These are phyloP conservation scores for Drechslera avenae DNA, from an alignment of 2,329 filamentous ascomycete genomes.

Conservation along the genomic window DNA sequence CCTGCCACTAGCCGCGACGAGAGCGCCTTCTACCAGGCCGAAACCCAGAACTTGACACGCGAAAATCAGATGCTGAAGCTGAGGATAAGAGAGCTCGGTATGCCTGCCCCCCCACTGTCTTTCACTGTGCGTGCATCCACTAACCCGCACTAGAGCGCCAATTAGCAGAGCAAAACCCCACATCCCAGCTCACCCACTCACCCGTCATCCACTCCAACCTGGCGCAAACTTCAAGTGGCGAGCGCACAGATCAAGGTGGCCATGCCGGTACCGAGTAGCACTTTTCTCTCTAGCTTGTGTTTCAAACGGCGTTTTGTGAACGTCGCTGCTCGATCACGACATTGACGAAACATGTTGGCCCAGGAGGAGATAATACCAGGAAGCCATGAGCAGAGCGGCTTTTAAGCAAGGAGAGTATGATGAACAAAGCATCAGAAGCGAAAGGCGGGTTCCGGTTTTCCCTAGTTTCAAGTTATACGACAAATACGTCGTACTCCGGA, in stretches of 20 bases:
- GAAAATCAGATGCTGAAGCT: slow-evolving; percentile 84
- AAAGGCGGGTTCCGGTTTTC: too few relatives aligned
- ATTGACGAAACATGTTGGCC: slow-evolving; percentile 4
- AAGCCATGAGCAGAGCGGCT: too few relatives aligned
- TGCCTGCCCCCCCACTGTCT: neutral
- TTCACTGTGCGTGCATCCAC: neutral
- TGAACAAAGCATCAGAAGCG: too few relatives aligned
- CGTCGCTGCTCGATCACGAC: neutral
- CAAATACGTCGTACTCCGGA: too few relatives aligned
- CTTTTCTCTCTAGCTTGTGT: neutral
- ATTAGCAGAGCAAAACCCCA: slow-evolving; percentile 40
- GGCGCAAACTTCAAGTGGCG: slow-evolving; percentile 27
- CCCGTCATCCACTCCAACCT: slow-evolving; percentile 37
- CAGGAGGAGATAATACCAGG: neutral
- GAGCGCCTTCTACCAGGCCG: slow-evolving; percentile 79
- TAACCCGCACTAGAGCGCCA: slow-evolving; percentile 40
- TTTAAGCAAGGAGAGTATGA: too few relatives aligned
- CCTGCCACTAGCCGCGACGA: slow-evolving; percentile 63
- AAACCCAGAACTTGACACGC: slow-evolving; percentile 75
- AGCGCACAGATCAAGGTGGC: slow-evolving; percentile 12
- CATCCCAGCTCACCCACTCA: slow-evolving; percentile 37
- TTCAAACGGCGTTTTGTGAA: slow-evolving; percentile 2
- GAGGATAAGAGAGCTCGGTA: slow-evolving; percentile 74
- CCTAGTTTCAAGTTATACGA: too few relatives aligned
- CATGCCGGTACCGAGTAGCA: slow-evolving; percentile 3